Evolutionary conservation across 2,329 filamentous ascomycete species (phyloP), one percentile per base, ranked within the genome.

Genomic region (Xylariaceae sp.): DNA sequence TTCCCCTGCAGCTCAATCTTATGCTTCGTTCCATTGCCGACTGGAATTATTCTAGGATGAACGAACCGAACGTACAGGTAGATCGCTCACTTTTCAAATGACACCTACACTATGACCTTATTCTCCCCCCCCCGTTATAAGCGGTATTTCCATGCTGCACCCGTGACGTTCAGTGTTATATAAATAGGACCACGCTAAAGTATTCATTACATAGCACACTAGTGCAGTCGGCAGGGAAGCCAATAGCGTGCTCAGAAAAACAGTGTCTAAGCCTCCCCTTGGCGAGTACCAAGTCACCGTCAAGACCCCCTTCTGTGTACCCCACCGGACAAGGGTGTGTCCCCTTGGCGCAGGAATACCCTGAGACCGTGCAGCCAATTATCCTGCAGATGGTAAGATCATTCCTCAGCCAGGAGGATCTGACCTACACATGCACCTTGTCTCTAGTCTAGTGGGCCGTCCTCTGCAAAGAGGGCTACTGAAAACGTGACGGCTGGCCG

Each of bases 121-220:
- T n/a, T n/a, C n/a, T n/a, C n/a, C n/a, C n/a, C n/a, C n/a, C n/a
- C n/a, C n/a, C n/a, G n/a, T n/a, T n/a, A 48, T 16, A 23, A 37
- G 35, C 44, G 44, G 44, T 53, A 44, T 49, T 41, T 43, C 41
- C 29, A 40, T 30, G 42, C 29, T 33, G 47, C 42, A 33, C 39
- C 48, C 21, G 10, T 37, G 15, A 18, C 10, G 15, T 16, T 37
- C 15, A 37, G 16, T 42, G 54, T 52, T 48, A 55, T 59, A 59
- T 43, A 58, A 58, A 58, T 60, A 60, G 58, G 55, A 60, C 42
- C 42, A 23, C 43, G 26, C 27, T 55, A 41, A 33, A 15, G 4
- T 13, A 11, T 13, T 33, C 11, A 13, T 13, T 33, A 33, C 30
- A 37, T 13, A 37, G 35, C 35, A 13, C 35, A 37, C 35, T 30